Conservation (phyloP, 2,329 filamentous ascomycete genomes). For the Akanthomyces muscarius region DNA sequence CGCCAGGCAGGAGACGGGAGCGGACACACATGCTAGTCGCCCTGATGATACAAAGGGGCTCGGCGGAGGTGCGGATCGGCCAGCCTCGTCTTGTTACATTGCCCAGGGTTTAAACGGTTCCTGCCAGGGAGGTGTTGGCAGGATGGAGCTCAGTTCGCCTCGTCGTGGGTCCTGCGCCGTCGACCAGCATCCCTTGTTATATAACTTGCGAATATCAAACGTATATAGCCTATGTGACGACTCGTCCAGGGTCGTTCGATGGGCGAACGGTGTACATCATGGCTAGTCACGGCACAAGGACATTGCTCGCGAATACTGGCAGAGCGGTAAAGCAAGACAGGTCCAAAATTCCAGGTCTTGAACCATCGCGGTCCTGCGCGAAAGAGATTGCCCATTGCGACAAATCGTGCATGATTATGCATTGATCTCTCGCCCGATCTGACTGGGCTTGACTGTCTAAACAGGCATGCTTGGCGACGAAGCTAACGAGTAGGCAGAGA, state of each 20-base stretch:
- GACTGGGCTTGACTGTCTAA: not conserved
- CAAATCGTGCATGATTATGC: not conserved
- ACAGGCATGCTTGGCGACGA: not conserved
- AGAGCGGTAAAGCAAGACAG: no score
- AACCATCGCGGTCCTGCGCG: not conserved
- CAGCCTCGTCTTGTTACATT: constrained; percentile 17
- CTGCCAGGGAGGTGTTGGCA: not conserved
- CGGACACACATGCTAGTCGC: not conserved
- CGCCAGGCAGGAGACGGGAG: not conserved
- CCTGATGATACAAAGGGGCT: not conserved
- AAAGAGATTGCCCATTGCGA: not conserved
- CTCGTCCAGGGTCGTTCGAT: no score
- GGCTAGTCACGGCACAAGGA: not conserved
- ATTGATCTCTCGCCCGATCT: constrained; percentile 3
- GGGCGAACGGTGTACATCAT: not conserved
- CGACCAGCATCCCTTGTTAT: no score
- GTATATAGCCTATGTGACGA: no score
- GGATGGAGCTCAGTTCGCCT: constrained; percentile 2
- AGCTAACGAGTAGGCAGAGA: not conserved
- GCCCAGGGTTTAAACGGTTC: not conserved
- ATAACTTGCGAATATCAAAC: not conserved
- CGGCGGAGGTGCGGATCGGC: constrained; percentile 6
- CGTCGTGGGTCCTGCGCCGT: not conserved
- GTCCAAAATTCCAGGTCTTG: no score
- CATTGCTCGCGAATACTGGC: no score